Evolutionary conservation across 225 moss, liverwort and hornwort genomes (phyloP), one percentile per base, ranked within the genome.

Genomic region (Pseudisothecium myosuroides): DNA sequence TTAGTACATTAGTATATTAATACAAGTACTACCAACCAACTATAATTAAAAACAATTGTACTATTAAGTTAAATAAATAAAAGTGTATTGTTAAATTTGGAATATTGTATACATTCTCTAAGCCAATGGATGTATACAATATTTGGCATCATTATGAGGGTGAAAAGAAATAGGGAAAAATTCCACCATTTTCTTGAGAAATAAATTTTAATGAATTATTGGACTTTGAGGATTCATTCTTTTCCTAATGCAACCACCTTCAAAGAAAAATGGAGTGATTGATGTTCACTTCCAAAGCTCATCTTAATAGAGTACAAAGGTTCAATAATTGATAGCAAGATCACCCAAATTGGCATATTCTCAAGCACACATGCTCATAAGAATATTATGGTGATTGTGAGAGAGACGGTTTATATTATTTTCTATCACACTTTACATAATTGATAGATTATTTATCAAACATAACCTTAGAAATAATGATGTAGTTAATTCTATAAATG

Each of bases 171-270:
- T 66, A 19, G 19, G 36, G 1, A 1, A 10, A 36, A 36, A 2
- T 34, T 65, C 16, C 5, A 65, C 19, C 5, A 18, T 36, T 36
- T 19, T 36, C 2, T 10, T 36, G 3, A 66, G 0, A 34, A 65
- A 5, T 65, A 36, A 1, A 29, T 62, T 62, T 29, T 62, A 62
- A 62, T 29, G 4, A 14, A 15, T 29, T 62, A 61, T 62, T 14
- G 1, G 7, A 1, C 6, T 20, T 20, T 37, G 20, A 66, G 0
- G 19, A 17, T 66, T 19, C 0, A 5, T 36, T 66, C 0, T 36
- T 36, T 18, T 36, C 36, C 36, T 19, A 66, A 66, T 66, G 19
- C 19, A 66, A 7, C 22, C 13, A 22, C 6, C 7, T 68, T 68
- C 7, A 20, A 67, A 37, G 12, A 6, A n/a, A 67, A 22, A 67